These are phyloP conservation scores for Xylariaceae sp. DNA, from an alignment of 2,329 filamentous ascomycete species.

Conservation along the genomic window DNA sequence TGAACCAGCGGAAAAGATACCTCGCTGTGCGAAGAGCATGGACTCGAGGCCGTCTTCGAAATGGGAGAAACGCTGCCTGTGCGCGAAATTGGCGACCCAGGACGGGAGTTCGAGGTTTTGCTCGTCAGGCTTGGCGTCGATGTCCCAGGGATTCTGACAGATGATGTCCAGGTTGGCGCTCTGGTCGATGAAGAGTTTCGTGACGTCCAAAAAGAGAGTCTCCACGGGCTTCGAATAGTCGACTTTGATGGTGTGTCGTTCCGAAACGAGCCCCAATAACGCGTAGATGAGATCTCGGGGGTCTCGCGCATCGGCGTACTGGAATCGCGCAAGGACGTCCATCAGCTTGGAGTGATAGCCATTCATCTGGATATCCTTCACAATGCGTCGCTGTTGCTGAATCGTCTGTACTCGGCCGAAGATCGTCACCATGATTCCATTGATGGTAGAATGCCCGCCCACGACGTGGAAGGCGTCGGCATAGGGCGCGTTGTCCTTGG, in stretches of 20 bases:
- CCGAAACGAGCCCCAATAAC: constrained; percentile 3
- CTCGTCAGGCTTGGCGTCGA: neutral
- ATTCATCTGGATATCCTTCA: neutral
- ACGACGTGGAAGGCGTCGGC: constrained; percentile 12
- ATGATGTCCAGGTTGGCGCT: constrained; percentile 4
- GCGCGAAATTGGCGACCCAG: neutral
- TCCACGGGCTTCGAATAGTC: neutral
- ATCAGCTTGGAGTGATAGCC: constrained; percentile 2
- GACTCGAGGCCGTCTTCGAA: neutral
- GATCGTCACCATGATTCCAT: neutral
- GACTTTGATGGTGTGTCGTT: neutral
- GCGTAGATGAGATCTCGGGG: constrained; percentile 4
- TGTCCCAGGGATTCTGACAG: constrained; percentile 2
- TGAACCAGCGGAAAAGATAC: constrained; percentile 1
- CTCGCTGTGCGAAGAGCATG: constrained; percentile 4
- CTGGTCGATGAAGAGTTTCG: constrained; percentile 1
- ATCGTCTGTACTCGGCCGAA: constrained; percentile 6
- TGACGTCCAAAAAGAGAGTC: neutral
- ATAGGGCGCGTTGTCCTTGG: constrained; percentile 5
- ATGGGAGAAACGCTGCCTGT: neutral
- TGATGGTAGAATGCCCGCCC: neutral
- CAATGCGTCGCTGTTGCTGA: constrained; percentile 8
- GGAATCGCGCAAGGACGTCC: constrained; percentile 5
- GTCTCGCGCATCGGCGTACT: constrained; percentile 1
- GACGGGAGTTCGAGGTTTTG: neutral